Evolutionary conservation across 2,329 filamentous ascomycete species (phyloP).

Genomic region (Diaporthe citriasiana): DNA sequence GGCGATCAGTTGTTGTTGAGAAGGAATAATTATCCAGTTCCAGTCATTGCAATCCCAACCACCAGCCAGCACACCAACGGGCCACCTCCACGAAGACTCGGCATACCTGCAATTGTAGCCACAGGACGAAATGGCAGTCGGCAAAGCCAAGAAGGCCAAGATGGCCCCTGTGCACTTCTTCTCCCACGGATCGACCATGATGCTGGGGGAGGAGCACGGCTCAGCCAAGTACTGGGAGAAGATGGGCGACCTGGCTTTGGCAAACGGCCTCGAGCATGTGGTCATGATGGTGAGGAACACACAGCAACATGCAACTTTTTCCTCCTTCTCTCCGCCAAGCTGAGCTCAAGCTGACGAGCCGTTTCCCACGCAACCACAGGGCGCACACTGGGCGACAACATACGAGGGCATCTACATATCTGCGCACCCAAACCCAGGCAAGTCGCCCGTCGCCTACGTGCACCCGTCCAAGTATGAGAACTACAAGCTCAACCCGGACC

Average conservation of each 20-base stretch:
- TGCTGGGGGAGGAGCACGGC: constrained; percentile 74
- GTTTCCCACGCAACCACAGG: constrained; percentile 53
- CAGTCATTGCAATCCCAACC: no score
- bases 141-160: constrained; percentile 28
- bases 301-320: not conserved
- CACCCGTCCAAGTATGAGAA: constrained; percentile 74
- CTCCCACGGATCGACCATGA: constrained; percentile 80
- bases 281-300: constrained; percentile 70
- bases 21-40: not conserved
- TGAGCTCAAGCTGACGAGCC: not conserved
- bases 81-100: not conserved
- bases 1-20: no score
- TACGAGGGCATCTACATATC: constrained; percentile 71
- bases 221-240: constrained; percentile 77
- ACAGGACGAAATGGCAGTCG: constrained; percentile 28
- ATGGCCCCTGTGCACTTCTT: constrained; percentile 74
- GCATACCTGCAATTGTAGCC: not conserved
- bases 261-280: constrained; percentile 71
- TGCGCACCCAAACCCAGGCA: constrained; percentile 71
- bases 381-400: constrained; percentile 75
- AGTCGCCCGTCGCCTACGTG: constrained; percentile 76
- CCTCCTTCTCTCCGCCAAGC: not conserved
- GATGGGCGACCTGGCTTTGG: constrained; percentile 73
- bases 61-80: not conserved
- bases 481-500: constrained; percentile 73